These are phyloP conservation scores for Penicillium roqueforti DNA, from an alignment of 495 filamentous ascomycete genomes.

Conservation along the genomic window DNA sequence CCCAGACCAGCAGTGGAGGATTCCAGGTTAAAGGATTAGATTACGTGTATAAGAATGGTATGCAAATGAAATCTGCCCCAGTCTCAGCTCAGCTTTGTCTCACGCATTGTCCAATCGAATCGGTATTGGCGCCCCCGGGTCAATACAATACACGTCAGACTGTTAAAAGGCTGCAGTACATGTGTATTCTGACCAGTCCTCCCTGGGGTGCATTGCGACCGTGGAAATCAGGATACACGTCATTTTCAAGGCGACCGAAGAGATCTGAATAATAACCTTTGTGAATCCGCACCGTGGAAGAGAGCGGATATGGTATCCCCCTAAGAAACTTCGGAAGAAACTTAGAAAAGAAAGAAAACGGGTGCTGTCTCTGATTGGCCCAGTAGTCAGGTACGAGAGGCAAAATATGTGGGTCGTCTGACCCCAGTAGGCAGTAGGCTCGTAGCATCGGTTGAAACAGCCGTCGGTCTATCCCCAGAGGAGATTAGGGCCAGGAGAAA, in stretches of 20 bases:
- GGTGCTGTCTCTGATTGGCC: background rate
- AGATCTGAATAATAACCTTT: too few species aligned
- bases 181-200: conserved; percentile 6
- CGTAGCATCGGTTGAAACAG: conserved; percentile 1
- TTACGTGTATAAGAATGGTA: background rate
- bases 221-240: background rate
- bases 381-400: background rate
- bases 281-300: too few species aligned
- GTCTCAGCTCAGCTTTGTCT: background rate
- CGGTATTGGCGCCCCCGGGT: background rate
- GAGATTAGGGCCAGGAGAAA: background rate
- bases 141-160: background rate
- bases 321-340: too few species aligned
- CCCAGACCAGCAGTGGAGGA: conserved; percentile 10
- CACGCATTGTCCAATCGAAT: conserved; percentile 1
- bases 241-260: background rate
- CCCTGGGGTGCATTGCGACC: background rate
- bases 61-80: background rate
- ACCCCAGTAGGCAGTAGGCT: background rate
- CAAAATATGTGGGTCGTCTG: background rate
- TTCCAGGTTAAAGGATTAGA: too few species aligned
- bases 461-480: background rate
- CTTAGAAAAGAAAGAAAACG: background rate
- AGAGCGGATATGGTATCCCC: conserved; percentile 7
- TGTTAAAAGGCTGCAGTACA: conserved; percentile 1